These are phyloP conservation scores for Phytophthora vignae DNA, from an alignment of 352 stramenopile genomes.

Conservation along the genomic window DNA sequence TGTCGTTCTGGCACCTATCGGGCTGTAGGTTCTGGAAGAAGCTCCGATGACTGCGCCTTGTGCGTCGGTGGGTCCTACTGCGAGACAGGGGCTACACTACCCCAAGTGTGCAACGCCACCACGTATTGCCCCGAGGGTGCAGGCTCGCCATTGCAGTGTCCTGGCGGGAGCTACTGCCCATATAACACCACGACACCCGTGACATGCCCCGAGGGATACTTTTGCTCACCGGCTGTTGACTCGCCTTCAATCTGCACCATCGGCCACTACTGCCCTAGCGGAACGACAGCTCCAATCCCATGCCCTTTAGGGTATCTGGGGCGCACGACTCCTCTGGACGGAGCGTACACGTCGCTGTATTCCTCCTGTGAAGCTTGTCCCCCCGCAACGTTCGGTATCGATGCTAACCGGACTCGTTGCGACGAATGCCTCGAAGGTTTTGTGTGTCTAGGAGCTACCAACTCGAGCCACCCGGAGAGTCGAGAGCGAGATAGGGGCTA, in stretches of 20 bases:
- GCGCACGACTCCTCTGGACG: slow-evolving; percentile 56
- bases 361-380: slow-evolving; percentile 83
- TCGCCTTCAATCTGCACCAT: slow-evolving; percentile 49
- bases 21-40: slow-evolving; percentile 42
- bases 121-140: slow-evolving; percentile 71
- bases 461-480: slow-evolving; percentile 59
- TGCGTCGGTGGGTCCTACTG: slow-evolving; percentile 79
- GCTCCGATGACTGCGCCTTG: slow-evolving; percentile 45
- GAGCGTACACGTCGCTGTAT: slow-evolving; percentile 52
- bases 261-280: slow-evolving; percentile 80
- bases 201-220: slow-evolving; percentile 76
- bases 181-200: slow-evolving; percentile 72
- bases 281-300: slow-evolving; percentile 57
- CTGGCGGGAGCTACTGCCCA: slow-evolving; percentile 75
- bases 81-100: slow-evolving; percentile 47
- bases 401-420: slow-evolving; percentile 81
- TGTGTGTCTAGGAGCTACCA: slow-evolving; percentile 84
- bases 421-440: slow-evolving; percentile 79
- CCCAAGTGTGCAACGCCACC: slow-evolving; percentile 55
- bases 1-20: slow-evolving; percentile 64
- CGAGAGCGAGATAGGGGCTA: slow-evolving; percentile 83
- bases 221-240: slow-evolving; percentile 59
- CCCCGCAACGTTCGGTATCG: slow-evolving; percentile 79
- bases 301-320: slow-evolving; percentile 85
- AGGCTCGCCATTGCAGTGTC: slow-evolving; percentile 60